Evolutionary conservation across 768 basidiomycete genomes (phyloP).

Genomic region (Neoboletus magnificus): DNA sequence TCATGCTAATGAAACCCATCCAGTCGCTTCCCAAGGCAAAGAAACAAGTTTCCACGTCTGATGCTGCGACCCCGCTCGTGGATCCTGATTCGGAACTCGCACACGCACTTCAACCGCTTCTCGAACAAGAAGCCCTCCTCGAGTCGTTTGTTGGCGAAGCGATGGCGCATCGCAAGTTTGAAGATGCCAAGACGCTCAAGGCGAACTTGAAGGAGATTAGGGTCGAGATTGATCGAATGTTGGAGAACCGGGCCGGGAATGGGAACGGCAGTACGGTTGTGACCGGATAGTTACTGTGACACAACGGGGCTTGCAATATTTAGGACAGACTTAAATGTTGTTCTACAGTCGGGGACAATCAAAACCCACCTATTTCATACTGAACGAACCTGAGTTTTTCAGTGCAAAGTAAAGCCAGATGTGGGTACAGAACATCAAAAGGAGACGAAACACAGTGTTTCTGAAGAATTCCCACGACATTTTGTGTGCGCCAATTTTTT

Average conservation of each 20-base stretch:
- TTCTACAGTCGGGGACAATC: too few relatives aligned
- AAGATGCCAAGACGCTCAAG: constrained; percentile 87
- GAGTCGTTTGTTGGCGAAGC: constrained; percentile 91
- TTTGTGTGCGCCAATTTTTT: too few relatives aligned
- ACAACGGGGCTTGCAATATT: too few relatives aligned
- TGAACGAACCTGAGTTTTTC: too few relatives aligned
- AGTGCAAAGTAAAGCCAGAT: too few relatives aligned
- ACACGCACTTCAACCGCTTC: constrained; percentile 73
- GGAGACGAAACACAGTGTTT: too few relatives aligned
- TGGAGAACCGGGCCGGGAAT: constrained; percentile 34
- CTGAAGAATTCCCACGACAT: too few relatives aligned
- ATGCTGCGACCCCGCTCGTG: constrained; percentile 30
- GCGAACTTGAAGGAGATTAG: constrained; percentile 79
- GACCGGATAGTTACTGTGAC: not conserved
- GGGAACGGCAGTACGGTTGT: not conserved
- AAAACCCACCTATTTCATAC: too few relatives aligned
- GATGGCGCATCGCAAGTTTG: constrained; percentile 86
- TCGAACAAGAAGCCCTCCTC: constrained; percentile 92
- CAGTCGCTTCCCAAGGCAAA: constrained; percentile 51
- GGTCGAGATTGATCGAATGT: constrained; percentile 72
- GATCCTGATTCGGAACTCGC: constrained; percentile 73
- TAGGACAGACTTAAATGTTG: too few relatives aligned
- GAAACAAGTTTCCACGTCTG: constrained; percentile 20
- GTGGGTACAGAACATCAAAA: too few relatives aligned
- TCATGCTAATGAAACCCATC: not conserved